Percentiles rank a stretch among this genome's conserved stretches.
Conservation (phyloP, 805 yeast genomes). For the Danielozyma ontarioensis region DNA sequence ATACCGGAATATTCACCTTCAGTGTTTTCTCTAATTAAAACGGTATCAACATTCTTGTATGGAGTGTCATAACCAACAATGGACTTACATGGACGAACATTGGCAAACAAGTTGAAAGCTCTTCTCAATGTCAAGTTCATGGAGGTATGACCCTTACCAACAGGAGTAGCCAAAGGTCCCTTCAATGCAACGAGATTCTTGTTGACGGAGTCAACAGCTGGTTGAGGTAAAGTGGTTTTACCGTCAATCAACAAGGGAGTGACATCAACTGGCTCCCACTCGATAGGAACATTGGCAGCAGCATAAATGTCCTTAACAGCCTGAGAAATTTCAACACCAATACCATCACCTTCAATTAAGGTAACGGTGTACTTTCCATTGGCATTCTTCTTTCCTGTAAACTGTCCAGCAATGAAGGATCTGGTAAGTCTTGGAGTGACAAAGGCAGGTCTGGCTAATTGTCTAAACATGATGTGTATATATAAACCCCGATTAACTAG, state of each 20-base stretch:
- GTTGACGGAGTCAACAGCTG: conserved; percentile 89
- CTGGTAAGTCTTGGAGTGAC: conserved; percentile 18
- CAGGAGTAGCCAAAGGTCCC: conserved; percentile 98
- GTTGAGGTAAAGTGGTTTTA: conserved; percentile 86
- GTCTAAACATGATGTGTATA: background rate
- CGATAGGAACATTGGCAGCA: conserved; percentile 94
- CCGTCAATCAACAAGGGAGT: conserved; percentile 90
- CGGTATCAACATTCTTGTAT: conserved; percentile 85
- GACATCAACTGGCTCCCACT: conserved; percentile 96
- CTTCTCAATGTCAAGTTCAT: conserved; percentile 96
- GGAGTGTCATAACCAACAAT: conserved; percentile 92
- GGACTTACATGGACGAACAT: conserved; percentile 94
- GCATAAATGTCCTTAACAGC: conserved; percentile 89
- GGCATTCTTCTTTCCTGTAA: conserved; percentile 57
- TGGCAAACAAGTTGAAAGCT: conserved; percentile 93
- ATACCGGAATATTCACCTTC: conserved; percentile 99
- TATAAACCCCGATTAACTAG: background rate
- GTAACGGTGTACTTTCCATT: conserved; percentile 92
- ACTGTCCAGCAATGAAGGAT: conserved; percentile 57
- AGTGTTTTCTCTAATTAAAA: conserved; percentile 96
- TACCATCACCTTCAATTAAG: conserved; percentile 97
- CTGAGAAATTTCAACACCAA: conserved; percentile 91
- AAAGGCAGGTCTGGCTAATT: background rate
- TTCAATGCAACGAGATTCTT: conserved; percentile 91
- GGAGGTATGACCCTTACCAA: conserved; percentile 97